Base-by-base conservation (phyloP, 106 monocot genomes). In the Chionographis japonica region DNA sequence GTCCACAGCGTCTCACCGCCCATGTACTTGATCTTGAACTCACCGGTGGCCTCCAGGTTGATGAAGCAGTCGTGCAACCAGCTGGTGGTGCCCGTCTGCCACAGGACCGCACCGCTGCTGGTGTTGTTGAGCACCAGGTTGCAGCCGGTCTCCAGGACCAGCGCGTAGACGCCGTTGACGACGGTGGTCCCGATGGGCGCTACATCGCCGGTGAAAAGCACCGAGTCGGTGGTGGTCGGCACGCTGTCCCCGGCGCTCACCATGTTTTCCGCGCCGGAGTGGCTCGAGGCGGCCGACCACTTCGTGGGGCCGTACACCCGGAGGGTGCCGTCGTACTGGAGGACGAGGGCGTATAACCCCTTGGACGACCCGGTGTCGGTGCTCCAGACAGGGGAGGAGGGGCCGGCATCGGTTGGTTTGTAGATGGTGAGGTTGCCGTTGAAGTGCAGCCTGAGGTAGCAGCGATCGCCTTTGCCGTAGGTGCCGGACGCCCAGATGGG, bases 311-410 rank as follows among this genome's bases (percentile, higher is more conserved):
- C 75, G 15, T 76, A 76, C n/a, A 76, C 62, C 18, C 68, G 68
- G 35, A 68, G 68, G 61, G 68, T 76, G 39, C 75, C 68, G 53
- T 76, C 75, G 15, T 51, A 41, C 62, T 76, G 75, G 11, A 76
- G 20, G 52, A 76, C 14, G 14, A 76, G 75, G 0, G 62, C 37
- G 62, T 76, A 76, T 10, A 51, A 62, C 40, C 68, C 61, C 1
- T 54, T 37, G 12, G 68, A 68, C 0, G 39, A 59, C 9, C 54
- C 18, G 41, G 51, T 54, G 61, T 68, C 55, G 54, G 68, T 76
- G 13, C 62, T 54, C 75, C 75, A 68, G 61, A 62, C 12, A 6
- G 68, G 8, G 2, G 46, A 60, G 7, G 8, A 2, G 27, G 1
- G 27, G 27, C 27, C 27, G 27, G 0, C 27, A 27, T 27, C 27